Base-by-base conservation (phyloP, 768 basidiomycete species). In the Dioszegia aurantiaca region DNA sequence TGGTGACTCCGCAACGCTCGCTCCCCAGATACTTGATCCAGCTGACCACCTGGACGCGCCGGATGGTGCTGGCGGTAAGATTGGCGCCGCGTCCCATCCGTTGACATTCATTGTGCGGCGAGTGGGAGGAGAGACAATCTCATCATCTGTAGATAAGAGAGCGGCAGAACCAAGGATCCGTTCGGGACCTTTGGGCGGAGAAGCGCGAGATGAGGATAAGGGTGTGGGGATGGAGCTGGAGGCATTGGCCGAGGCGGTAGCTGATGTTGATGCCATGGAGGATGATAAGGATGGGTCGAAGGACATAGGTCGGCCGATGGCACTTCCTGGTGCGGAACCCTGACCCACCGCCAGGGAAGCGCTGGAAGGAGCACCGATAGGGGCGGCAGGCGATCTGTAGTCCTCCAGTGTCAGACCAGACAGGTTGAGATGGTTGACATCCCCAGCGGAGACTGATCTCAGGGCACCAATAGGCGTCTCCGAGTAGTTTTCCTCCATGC, bases 101-200 rank as follows among this genome's bases (percentile, higher is more conserved):
- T 45, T 45, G 19, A 55, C 19, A 27, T 47, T 36, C 14, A 33
- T 33, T 6, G 43, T 23, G 12, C 57, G 46, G n/a, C 57, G 57
- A 10, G 42, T 58, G 14, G 56, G 44, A 1, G 71, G 67, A 30
- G 63, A 63, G 47, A 74, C 71, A 51, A 74, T 74, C 61, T 76
- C 74, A 55, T 76, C 74, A 37, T 73, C 72, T 24, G 63, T 72
- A 14, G 69, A 70, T 27, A 49, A 33, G 1, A 76, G 64, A 10
- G 74, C 74, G 4, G 74, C 74, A 12, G 74, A 76, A 10, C 74
- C 74, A 21, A 76, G 61, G 1, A 72, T 71, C 40, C 68, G 63
- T 28, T 72, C 72, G 21, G 68, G 63, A 16, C 51, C 58, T 16
- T 61, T 58, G 14, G 69, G 63, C 21, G 66, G 59, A 14, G 40